Evolutionary conservation across 73 alveolate species (phyloP), one percentile per base, ranked within the genome.

Genomic region (Strombidium stylifer): DNA sequence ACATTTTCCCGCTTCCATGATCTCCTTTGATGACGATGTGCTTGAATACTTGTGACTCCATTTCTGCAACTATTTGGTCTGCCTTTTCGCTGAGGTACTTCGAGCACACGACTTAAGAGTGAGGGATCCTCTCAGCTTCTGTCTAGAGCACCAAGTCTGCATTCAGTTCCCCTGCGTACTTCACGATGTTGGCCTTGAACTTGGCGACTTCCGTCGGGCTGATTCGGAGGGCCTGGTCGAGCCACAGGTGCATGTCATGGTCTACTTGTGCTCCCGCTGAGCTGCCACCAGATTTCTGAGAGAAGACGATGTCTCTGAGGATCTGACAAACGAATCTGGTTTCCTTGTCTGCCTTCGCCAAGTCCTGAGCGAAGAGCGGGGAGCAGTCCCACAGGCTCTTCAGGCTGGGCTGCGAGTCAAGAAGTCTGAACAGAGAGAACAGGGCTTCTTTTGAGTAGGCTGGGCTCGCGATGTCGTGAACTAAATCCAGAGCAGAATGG

Each of bases 1-100:
- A 46, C 65, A 64, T 64, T 28, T 64, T 64, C 12, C 78, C 78
- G 47, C 78, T 46, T 20, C 78, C 78, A 44, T 64, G 66, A 10
- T 44, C 64, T 3, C 78, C 78, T 24, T 16, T 3, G 19, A 64
- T 42, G 3, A 30, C 64, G 27, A 64, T 28, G 28, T 64, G 78
- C 41, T 46, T n/a, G 31, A 64, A 64, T 23, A 64, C 45, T 12
- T 64, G n/a, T 14, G 31, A 32, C 23, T 64, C 65, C 78, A 64
- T 64, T 16, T 50, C 44, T 27, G 52, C 1, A 6, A 30, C 4
- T 3, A 46, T 31, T 18, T 12, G 6, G 2, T 46, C 41, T 3
- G 45, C 55, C 20, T 46, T 64, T 1, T 18, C 39, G 11, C 51
- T 11, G n/a, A 64, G 31, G 55, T 64, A 64, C 5, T 10, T 27